Conservation (phyloP, 345 rosid genomes). For the Nephelium lappaceum region DNA sequence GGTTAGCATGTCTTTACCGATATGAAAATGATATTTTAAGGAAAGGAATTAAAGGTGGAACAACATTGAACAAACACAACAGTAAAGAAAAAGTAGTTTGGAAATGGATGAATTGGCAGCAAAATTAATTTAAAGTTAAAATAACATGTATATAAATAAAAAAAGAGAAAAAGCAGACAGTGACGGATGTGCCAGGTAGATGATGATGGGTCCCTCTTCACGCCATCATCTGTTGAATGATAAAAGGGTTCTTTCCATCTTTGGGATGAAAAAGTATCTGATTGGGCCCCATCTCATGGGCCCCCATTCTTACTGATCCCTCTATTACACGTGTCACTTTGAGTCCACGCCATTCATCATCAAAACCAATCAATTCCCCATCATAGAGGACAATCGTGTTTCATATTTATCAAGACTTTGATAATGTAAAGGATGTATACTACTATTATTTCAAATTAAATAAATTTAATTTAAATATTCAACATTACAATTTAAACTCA, state of each 20-base stretch:
- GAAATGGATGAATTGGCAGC: constrained; percentile 16
- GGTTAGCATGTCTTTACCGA: constrained; percentile 30
- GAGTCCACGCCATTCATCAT: neutral
- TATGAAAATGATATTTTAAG: constrained; percentile 53
- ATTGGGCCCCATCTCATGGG: constrained; percentile 9
- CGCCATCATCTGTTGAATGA: constrained; percentile 38
- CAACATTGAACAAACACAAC: constrained; percentile 20
- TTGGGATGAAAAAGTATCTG: constrained; percentile 10
- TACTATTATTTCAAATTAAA: too few species aligned
- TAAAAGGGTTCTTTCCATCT: constrained; percentile 37
- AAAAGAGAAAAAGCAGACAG: constrained; percentile 25
- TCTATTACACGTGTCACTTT: neutral
- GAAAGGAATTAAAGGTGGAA: constrained; percentile 33
- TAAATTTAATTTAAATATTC: too few species aligned
- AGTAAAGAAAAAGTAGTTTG: constrained; percentile 40
- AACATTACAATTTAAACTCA: too few species aligned
- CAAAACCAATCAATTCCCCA: neutral
- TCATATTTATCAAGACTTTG: too few species aligned
- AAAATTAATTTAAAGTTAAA: constrained; percentile 7
- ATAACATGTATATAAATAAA: neutral
- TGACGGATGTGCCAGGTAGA: constrained; percentile 49
- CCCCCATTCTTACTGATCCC: neutral
- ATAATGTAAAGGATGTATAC: too few species aligned
- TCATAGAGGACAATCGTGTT: too few species aligned
- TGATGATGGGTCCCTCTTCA: constrained; percentile 21